Percentiles rank a stretch among this genome's conserved stretches.
Conservation (phyloP, 1,284 basidiomycete genomes). For the Sanghuangporus weigelae region DNA sequence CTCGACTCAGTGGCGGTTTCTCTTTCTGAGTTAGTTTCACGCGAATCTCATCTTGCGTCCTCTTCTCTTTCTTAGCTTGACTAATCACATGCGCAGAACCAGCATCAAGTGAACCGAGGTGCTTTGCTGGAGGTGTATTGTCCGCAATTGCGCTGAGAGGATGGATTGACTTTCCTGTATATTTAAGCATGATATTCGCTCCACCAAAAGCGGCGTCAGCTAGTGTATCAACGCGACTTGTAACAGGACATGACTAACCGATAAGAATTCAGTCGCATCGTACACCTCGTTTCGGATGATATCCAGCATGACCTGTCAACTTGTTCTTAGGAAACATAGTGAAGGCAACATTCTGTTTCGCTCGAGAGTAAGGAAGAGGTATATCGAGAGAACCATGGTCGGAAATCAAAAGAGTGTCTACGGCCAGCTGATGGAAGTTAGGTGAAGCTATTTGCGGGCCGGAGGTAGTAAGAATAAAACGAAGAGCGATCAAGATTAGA, state of each 20-base stretch:
- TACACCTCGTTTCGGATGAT: slow-evolving; percentile 75
- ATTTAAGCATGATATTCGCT: slow-evolving; percentile 68
- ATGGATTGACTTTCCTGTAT: slow-evolving; percentile 75
- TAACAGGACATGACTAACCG: slow-evolving; percentile 35
- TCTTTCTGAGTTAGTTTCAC: slow-evolving; percentile 56
- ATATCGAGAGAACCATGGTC: no score
- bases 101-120: slow-evolving; percentile 64
- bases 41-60: slow-evolving; percentile 64
- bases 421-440: background rate
- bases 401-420: background rate
- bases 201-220: slow-evolving; percentile 44
- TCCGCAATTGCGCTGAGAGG: slow-evolving; percentile 66
- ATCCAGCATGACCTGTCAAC: slow-evolving; percentile 65
- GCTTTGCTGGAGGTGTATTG: slow-evolving; percentile 57
- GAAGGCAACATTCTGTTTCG: slow-evolving; percentile 12
- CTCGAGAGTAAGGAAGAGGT: slow-evolving; percentile 8
- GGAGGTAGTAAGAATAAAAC: background rate
- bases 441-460: background rate
- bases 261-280: slow-evolving; percentile 83
- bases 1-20: slow-evolving; percentile 56
- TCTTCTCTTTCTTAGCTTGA: slow-evolving; percentile 34
- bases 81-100: slow-evolving; percentile 42
- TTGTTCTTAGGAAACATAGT: background rate
- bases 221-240: background rate
- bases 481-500: background rate